Evolutionary conservation across 805 yeast genomes (phyloP).

Genomic region (Yarrowia sp.): DNA sequence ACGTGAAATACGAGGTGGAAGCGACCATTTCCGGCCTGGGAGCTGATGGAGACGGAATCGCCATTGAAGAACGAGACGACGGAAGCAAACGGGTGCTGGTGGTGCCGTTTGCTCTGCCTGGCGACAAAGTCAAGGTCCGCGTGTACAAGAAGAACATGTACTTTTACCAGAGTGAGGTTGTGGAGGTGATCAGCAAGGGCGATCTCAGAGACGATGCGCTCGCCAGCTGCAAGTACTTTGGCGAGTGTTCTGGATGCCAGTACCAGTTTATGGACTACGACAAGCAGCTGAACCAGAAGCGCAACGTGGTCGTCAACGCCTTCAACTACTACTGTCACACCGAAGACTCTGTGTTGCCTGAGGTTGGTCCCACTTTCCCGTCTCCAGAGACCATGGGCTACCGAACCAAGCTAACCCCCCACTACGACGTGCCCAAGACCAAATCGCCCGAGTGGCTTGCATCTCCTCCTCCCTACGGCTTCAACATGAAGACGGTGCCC

Average conservation of each 20-base stretch:
- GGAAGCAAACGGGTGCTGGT: constrained; percentile 59
- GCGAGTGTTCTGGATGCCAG: constrained; percentile 94
- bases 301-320: constrained; percentile 79
- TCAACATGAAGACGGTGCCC: constrained; percentile 78
- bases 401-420: constrained; percentile 95
- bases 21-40: constrained; percentile 66
- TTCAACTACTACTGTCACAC: constrained; percentile 70
- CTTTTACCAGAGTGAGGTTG: constrained; percentile 76
- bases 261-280: constrained; percentile 79
- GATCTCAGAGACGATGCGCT: constrained; percentile 62
- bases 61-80: constrained; percentile 26
- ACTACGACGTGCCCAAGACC: constrained; percentile 78
- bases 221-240: constrained; percentile 82
- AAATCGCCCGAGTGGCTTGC: constrained; percentile 47
- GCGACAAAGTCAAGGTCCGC: constrained; percentile 73
- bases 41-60: constrained; percentile 82
- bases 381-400: constrained; percentile 81
- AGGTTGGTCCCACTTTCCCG: constrained; percentile 65
- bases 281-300: constrained; percentile 75
- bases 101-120: constrained; percentile 88
- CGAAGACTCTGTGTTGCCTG: constrained; percentile 58
- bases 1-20: constrained; percentile 47
- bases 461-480: constrained; percentile 78
- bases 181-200: constrained; percentile 55
- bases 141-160: constrained; percentile 80